A percentile compares a stretch with the other conserved stretches of the same genome.
phyloP scores from a whole-genome alignment of 2,329 filamentous ascomycete species.

The Xylaria sp. region DNA sequence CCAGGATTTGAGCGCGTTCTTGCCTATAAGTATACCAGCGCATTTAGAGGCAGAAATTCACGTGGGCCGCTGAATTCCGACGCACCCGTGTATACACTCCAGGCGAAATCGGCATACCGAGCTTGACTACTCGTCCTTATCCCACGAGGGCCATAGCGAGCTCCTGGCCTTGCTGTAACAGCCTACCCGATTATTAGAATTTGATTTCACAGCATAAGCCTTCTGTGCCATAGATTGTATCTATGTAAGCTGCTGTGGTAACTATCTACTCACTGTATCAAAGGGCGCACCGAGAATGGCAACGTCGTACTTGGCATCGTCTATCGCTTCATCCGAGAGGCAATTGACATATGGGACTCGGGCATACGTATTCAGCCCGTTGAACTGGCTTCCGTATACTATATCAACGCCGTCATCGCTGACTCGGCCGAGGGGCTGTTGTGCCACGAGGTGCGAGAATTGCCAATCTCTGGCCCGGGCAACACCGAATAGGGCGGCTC shows the following conservation, averaged over 20 bases:
- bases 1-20: conserved; percentile 75
- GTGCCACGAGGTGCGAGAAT: conserved; percentile 31
- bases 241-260: not conserved
- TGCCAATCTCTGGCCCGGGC: conserved; percentile 28
- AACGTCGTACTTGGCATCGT: conserved; percentile 59
- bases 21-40: conserved; percentile 33
- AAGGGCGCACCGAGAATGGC: conserved; percentile 58
- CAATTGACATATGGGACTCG: conserved; percentile 67
- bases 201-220: not conserved
- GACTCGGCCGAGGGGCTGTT: conserved; percentile 26
- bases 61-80: not conserved
- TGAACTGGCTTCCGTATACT: conserved; percentile 49
- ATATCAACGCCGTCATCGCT: conserved; percentile 47
- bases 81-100: conserved; percentile 56
- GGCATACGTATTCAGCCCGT: conserved; percentile 68
- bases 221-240: not conserved
- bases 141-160: conserved; percentile 44
- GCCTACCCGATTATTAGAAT: conserved; percentile 29
- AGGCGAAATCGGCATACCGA: conserved; percentile 37
- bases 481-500: conserved; percentile 12
- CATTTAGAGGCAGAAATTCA: too few species aligned
- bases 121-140: conserved; percentile 43
- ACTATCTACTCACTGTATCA: conserved; percentile 47
- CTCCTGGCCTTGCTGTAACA: conserved; percentile 44
- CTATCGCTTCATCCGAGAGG: conserved; percentile 53